A percentile compares a stretch with the other conserved stretches of the same genome.
Evolutionary conservation across 108 stramenopile genomes (phyloP).

Genomic region (Nitzschia sp.): DNA sequence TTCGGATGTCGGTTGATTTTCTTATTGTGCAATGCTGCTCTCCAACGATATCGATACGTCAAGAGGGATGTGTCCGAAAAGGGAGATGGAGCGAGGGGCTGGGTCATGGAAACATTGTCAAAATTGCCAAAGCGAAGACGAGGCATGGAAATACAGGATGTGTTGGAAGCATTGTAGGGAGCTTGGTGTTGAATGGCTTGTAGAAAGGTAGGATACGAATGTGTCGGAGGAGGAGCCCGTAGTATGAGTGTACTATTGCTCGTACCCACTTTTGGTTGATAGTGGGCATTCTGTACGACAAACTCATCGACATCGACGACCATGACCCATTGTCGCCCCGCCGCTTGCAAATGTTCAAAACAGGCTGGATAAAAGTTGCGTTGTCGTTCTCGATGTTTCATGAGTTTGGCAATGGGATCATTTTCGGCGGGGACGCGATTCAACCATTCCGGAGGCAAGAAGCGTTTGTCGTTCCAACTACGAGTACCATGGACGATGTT

Average conservation of each 20-base stretch:
- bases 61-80: slow-evolving; percentile 12
- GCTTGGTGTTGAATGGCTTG: slow-evolving; percentile 10
- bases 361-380: slow-evolving; percentile 26
- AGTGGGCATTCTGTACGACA: slow-evolving; percentile 12
- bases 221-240: background rate
- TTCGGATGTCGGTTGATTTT: slow-evolving; percentile 22
- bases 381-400: slow-evolving; percentile 24
- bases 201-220: background rate
- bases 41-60: slow-evolving; percentile 22
- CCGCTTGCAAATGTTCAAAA: slow-evolving; percentile 7
- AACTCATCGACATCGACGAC: slow-evolving; percentile 33
- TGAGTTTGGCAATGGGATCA: slow-evolving; percentile 20
- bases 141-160: slow-evolving; percentile 33
- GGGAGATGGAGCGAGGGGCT: background rate
- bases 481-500: no score
- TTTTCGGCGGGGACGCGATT: slow-evolving; percentile 7
- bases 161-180: background rate
- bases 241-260: background rate
- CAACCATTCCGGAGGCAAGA: slow-evolving; percentile 22
- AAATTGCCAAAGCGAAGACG: slow-evolving; percentile 28
- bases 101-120: slow-evolving; percentile 3
- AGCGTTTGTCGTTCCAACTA: slow-evolving; percentile 21
- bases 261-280: background rate
- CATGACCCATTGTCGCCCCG: slow-evolving; percentile 16
- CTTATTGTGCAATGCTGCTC: slow-evolving; percentile 14